These are phyloP conservation scores for Colletotrichum sp. DNA, from an alignment of 2,329 filamentous ascomycete species.

Conservation along the genomic window DNA sequence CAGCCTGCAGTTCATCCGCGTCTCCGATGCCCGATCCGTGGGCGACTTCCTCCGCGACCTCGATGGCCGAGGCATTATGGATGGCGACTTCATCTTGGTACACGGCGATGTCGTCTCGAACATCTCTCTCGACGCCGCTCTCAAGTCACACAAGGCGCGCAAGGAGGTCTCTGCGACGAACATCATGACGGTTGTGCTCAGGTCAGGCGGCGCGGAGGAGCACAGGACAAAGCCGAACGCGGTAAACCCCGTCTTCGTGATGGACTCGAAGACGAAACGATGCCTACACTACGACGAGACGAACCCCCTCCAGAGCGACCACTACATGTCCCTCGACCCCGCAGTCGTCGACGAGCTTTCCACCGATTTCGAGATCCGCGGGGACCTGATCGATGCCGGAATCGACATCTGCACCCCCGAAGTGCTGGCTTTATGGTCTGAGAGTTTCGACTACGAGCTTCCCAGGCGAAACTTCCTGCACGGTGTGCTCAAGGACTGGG, in stretches of 20 bases:
- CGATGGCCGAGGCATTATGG: slow-evolving; percentile 83
- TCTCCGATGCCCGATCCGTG: slow-evolving; percentile 80
- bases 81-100: slow-evolving; percentile 89
- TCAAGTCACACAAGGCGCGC: slow-evolving; percentile 81
- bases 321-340: slow-evolving; percentile 75
- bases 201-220: slow-evolving; percentile 71
- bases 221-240: slow-evolving; percentile 81
- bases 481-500: slow-evolving; percentile 94
- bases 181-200: slow-evolving; percentile 95
- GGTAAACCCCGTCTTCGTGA: slow-evolving; percentile 82
- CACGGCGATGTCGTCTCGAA: slow-evolving; percentile 94
- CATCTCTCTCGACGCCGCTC: slow-evolving; percentile 78
- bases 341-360: slow-evolving; percentile 75
- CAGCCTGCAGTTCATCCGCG: slow-evolving; percentile 83
- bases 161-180: slow-evolving; percentile 87
- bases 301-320: slow-evolving; percentile 68
- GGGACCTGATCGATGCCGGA: slow-evolving; percentile 90
- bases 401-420: slow-evolving; percentile 98
- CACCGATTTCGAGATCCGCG: slow-evolving; percentile 79
- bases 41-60: slow-evolving; percentile 96
- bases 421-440: slow-evolving; percentile 92
- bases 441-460: slow-evolving; percentile 96
- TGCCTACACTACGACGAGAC: slow-evolving; percentile 97
- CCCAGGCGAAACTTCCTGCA: slow-evolving; percentile 88
- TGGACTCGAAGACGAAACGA: slow-evolving; percentile 79